Evolutionary conservation across 345 rosid species (phyloP), one percentile per base, ranked within the genome.

Genomic region (Aquilaria sinensis): DNA sequence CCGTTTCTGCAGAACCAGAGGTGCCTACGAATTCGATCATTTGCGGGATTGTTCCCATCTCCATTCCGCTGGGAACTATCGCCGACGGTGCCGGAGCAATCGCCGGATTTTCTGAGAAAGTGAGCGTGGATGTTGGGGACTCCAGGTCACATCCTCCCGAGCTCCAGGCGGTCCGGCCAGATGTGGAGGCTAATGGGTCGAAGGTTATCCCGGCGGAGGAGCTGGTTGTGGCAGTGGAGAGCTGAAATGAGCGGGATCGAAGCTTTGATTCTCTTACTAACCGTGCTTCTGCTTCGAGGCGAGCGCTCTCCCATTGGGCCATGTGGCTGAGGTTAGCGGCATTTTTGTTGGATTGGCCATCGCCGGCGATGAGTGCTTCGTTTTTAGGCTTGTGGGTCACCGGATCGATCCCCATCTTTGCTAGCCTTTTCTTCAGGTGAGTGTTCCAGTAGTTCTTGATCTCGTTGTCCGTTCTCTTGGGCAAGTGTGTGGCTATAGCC

Each of bases 231-330:
- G 67, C 70, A 10, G 52, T 64, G 12, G 72, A 82, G 31, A 69
- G 73, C 4, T 81, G 81, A 58, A 81, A 70, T 15, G 88, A 77
- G 62, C 75, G 83, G 6, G 87, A 81, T 2, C 89, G 81, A 14
- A 93, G 78, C 75, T 84, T 89, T 10, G 97, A 89, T 67, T 92
- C 98, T 68, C 91, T 67, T 46, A 82, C 96, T 32, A 92, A 65
- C 16, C 98, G 71, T 29, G 93, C 97, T 64, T 90, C 96, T 30
- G 97, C 97, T 79, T 91, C 96, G 3, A 91, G 87, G 16, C 97
- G 58, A 51, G 97, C 97, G 62, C 91, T 88, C 59, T 91, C 97
- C 97, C 97, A 91, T 48, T 91, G 97, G 72, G 96, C 97, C 82
- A 85, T 84, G 78, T 91, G 97, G 70, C 91, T 88, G 30, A 87